Conservation (phyloP, 192 early-diverging fungal species). For the Linnemannia zychae region DNA sequence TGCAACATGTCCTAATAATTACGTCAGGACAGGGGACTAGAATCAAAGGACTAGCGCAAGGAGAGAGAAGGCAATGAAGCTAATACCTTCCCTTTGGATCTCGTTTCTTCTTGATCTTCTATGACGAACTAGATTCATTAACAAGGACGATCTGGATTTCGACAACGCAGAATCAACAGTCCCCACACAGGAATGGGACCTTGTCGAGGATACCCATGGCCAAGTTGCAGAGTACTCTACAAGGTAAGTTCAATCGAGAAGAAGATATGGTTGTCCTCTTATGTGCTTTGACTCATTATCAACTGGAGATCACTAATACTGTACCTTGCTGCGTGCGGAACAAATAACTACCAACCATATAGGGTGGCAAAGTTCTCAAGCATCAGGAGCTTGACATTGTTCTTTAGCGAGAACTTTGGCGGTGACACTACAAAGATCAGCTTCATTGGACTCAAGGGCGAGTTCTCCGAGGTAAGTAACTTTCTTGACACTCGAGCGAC, state of each 20-base stretch:
- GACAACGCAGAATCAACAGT: conserved; percentile 75
- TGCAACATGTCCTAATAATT: neutral
- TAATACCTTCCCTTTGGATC: neutral
- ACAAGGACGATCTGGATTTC: conserved; percentile 94
- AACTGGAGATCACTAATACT: neutral
- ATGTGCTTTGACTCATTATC: too few relatives aligned
- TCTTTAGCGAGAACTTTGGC: conserved; percentile 84
- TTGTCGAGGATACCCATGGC: conserved; percentile 66
- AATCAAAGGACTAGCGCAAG: neutral
- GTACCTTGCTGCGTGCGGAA: neutral
- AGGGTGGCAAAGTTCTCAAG: conserved; percentile 82
- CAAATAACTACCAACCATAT: neutral
- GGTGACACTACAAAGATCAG: conserved; percentile 80
- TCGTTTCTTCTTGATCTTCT: neutral
- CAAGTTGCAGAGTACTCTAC: conserved; percentile 76
- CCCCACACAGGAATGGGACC: conserved; percentile 88
- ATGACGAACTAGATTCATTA: conserved; percentile 77
- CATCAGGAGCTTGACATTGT: conserved; percentile 85
- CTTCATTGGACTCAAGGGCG: conserved; percentile 94
- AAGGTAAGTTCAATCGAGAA: conserved; percentile 37
- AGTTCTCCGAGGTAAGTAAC: conserved; percentile 77
- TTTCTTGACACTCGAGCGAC: neutral
- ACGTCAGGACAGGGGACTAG: neutral
- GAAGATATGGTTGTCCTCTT: neutral
- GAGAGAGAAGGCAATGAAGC: neutral